Base-by-base conservation (phyloP, 352 stramenopile genomes). In the Achlya hypogyna region DNA sequence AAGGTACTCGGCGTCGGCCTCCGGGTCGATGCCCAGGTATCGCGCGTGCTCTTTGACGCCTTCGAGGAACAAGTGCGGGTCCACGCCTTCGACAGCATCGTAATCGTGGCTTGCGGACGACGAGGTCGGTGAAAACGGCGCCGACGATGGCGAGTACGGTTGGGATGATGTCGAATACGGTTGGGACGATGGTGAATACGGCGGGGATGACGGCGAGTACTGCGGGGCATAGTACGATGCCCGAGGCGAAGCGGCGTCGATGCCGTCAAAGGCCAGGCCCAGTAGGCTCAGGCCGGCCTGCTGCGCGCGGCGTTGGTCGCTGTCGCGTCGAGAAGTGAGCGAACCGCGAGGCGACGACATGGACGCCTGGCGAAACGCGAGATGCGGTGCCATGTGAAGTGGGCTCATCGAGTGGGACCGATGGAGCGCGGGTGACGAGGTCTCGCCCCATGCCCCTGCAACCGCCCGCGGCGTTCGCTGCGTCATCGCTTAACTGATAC, bases 51-150 rank as follows among this genome's bases (percentile, higher is more conserved):
- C 82, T 58, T 85, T 69, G 31, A 94, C 75, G 52, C 81, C 85
- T 47, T 82, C 74, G 62, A 87, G 79, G 62, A 94, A 94, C 14
- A 92, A 69, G 32, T 83, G 77, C 0, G 83, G 83, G 35, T 92
- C 74, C 0, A 75, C 73, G 14, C 74, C 77, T 43, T 89, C 85
- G 59, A 93, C 74, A 12, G 32, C 12, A 25, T 28, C 35, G 31
- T n/a, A n/a, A n/a, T 51, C 54, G 28, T 51, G 23, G 34, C 25
- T 38, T 22, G 12, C 49, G 2, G 20, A n/a, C 6, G 31, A 56
- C 25, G 49, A 31, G 12, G 31, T 35, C 12, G 49, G 49, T 16
- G 25, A 38, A 10, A 45, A 18, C 6, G 38, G 38, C 38, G 38
- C 34, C 14, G 6, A n/a, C n/a, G n/a, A n/a, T n/a, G n/a, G n/a